Percentiles rank a stretch among this genome's conserved stretches.
phyloP scores from a whole-genome alignment of 2,329 filamentous ascomycete genomes.

The Diaporthe citriasiana region DNA sequence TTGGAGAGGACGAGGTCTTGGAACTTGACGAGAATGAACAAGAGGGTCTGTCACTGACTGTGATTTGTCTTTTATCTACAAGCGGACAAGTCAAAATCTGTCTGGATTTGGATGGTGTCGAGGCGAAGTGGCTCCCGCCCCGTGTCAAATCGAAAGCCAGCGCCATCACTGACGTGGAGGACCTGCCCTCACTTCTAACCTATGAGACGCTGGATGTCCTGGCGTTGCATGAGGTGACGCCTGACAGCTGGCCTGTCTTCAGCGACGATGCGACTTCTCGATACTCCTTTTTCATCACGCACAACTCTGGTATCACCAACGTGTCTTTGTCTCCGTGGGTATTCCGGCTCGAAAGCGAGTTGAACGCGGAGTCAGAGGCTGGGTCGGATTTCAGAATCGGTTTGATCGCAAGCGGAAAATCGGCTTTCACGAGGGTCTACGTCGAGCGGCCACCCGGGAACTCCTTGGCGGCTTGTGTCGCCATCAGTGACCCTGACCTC shows the following conservation, averaged over 20 bases:
- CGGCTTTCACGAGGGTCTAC: constrained; percentile 69
- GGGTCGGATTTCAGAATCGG: constrained; percentile 74
- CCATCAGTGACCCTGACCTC: constrained; percentile 72
- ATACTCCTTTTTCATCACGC: constrained; percentile 74
- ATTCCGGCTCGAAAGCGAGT: constrained; percentile 73
- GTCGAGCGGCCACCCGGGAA: constrained; percentile 64
- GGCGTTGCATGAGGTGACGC: constrained; percentile 65
- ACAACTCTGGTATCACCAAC: constrained; percentile 71
- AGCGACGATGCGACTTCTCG: constrained; percentile 72
- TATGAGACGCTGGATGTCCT: constrained; percentile 75
- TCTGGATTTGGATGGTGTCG: constrained; percentile 72
- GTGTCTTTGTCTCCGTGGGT: constrained; percentile 74
- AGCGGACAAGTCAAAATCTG: constrained; percentile 74
- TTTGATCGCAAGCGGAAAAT: constrained; percentile 70
- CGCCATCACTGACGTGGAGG: constrained; percentile 55
- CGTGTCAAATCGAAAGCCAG: constrained; percentile 64
- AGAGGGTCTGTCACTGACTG: constrained; percentile 71
- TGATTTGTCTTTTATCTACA: constrained; percentile 72
- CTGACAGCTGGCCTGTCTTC: constrained; percentile 74
- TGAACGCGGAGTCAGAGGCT: constrained; percentile 67
- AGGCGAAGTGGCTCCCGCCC: constrained; percentile 76
- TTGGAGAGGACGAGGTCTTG: constrained; percentile 74
- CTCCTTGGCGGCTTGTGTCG: constrained; percentile 66
- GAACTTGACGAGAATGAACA: constrained; percentile 69
- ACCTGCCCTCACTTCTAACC: constrained; percentile 66